Base-by-base conservation (phyloP, 164 flowering plant species). In the Santalum album region DNA sequence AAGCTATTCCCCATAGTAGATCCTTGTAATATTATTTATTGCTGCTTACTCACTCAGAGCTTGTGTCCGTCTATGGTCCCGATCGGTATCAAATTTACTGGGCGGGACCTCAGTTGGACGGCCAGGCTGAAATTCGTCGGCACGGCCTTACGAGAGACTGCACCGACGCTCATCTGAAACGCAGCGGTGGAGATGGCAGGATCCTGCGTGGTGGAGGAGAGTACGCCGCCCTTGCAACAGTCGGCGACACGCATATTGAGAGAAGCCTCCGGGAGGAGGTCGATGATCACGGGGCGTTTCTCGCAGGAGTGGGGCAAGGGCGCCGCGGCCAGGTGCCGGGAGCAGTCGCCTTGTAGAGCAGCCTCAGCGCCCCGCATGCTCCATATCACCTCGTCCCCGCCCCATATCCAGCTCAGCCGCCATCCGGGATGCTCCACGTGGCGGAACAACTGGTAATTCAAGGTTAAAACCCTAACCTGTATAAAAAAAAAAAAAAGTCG, bases 201-300 rank as follows among this genome's bases (percentile, higher is more conserved):
- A 34, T 81, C 85, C 54, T 90, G 97, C 0, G 42, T 57, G 59
- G 75, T 51, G 38, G 97, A 76, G 0, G 88, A 47, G 0, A 90
- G 43, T 0, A 84, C 81, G 7, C 97, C 95, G 14, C 72, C 86
- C 58, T 67, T 82, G 72, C 97, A 87, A 54, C 97, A 90, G 45
- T 84, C 83, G 11, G 73, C 27, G 0, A 59, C 51, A 50, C 80
- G 95, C 56, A 38, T 36, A 51, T 73, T 82, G 51, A 65, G 80
- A 0, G 78, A 72, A 1, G 85, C 65, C 7, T 82, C 87, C 0
- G 86, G 88, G 34, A 70, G 51, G 12, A 76, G 65, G 39, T 72
- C 74, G 12, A 87, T 55, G n/a, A n/a, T n/a, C n/a, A n/a, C n/a
- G n/a, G n/a, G n/a, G n/a, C n/a, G n/a, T n/a, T n/a, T n/a, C n/a